phyloP scores from a whole-genome alignment of 108 stramenopile genomes.

The Pelagomonas calceolata region DNA sequence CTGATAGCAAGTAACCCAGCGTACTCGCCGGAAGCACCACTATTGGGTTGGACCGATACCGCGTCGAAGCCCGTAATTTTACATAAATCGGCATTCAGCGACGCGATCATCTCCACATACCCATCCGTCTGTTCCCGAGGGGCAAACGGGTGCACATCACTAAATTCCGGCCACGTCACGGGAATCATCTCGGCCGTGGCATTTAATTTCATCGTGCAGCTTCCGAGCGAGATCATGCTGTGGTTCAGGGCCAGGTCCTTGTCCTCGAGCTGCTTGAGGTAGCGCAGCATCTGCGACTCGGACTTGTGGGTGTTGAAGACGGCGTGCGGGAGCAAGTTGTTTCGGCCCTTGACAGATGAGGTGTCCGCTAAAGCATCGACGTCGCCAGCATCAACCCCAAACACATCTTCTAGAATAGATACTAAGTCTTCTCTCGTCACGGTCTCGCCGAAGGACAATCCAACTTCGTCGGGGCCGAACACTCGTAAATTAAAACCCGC shows the following conservation, averaged over 20 bases:
- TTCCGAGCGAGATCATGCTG: constrained; percentile 97
- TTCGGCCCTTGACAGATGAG: neutral
- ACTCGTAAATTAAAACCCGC: constrained; percentile 82
- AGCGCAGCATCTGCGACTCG: constrained; percentile 95
- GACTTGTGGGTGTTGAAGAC: constrained; percentile 89
- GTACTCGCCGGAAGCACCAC: constrained; percentile 94
- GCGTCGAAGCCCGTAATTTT: constrained; percentile 98
- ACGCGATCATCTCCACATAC: constrained; percentile 84
- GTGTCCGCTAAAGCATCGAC: constrained; percentile 11
- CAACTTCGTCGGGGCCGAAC: constrained; percentile 70
- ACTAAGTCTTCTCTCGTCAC: constrained; percentile 68
- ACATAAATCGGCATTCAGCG: constrained; percentile 80
- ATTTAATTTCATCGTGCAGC: constrained; percentile 99
- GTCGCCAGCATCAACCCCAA: constrained; percentile 36
- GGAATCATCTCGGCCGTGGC: constrained; percentile 96
- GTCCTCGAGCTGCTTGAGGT: constrained; percentile 87
- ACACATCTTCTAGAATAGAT: constrained; percentile 55
- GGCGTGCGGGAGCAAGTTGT: constrained; percentile 75
- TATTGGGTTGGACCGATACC: constrained; percentile 95
- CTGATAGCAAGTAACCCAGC: constrained; percentile 88
- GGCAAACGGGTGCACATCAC: constrained; percentile 94
- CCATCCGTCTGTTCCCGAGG: constrained; percentile 81
- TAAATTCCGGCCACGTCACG: constrained; percentile 94
- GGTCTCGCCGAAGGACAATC: constrained; percentile 86
- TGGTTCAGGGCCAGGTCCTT: constrained; percentile 91